Base-by-base conservation (phyloP, 768 basidiomycete genomes). In the Russula earlei region DNA sequence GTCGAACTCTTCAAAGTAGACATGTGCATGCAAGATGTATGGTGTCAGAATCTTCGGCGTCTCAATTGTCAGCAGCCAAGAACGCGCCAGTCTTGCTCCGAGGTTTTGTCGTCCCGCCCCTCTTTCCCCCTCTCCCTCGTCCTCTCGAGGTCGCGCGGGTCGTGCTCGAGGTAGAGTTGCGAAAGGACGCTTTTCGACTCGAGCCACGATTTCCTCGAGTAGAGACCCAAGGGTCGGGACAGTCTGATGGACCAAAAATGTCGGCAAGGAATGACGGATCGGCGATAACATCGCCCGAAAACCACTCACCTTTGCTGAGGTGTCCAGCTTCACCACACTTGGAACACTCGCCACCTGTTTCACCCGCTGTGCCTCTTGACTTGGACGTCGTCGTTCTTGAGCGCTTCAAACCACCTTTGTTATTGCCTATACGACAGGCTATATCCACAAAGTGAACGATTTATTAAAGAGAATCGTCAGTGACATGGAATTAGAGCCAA, bases 361-460 rank as follows among this genome's bases (percentile, higher is more conserved):
- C 37, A 37, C n/a, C 37, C 14, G 37, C 38, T 47, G 61, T 44
- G 25, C 34, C 31, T 34, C 19, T 47, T 24, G 62, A 12, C 46
- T 54, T 60, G 38, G 46, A 25, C 11, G 40, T 12, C 17, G 40
- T 24, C 25, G 52, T 62, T 36, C 47, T 54, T 34, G 58, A 41
- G 24, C 58, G 50, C 38, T 54, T 59, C 20, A 52, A 12, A 12
- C n/a, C n/a, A n/a, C n/a, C n/a, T n/a, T n/a, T n/a, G n/a, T 54
- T 40, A 24, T 51, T 37, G 5, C 51, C 48, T 9, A 49, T 58
- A 25, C 68, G 66, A 54, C 68, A 69, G 24, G 63, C 68, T 67
- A 25, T 17, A 34, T 12, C 19, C 17, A 5, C 9, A 19, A 14
- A 33, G 25, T 14, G 25, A 27, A 10, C 19, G 49, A n/a, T n/a